Evolutionary conservation across 108 stramenopile genomes (phyloP), one percentile per base, ranked within the genome.

Genomic region (Stephanodiscus minutulus): DNA sequence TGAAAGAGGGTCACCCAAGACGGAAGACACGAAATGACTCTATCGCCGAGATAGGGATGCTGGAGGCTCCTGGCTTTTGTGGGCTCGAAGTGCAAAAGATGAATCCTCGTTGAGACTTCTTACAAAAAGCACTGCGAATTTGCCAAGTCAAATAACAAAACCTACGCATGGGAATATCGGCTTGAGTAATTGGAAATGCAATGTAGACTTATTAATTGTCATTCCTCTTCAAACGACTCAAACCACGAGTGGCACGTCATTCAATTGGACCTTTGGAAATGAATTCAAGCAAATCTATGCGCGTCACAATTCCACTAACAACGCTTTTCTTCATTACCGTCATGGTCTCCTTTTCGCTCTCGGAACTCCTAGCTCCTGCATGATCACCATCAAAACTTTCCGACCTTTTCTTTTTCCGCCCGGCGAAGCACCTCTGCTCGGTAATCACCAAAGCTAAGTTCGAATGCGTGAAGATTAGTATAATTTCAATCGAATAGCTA

Each of bases 391-490:
- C 70, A 46, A 59, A 68, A 7, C 67, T 37, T 31, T 43, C 39
- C n/a, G 36, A 61, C 27, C 50, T 44, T 53, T 79, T 82, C 35
- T 78, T 77, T 41, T 75, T 77, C 46, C 74, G 81, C 7, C 76
- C 84, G 20, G 81, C 75, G 74, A 85, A 95, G 61, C 88, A 92
- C 41, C 91, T 62, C 77, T 97, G 96, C 61, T 91, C 88, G 11
- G 87, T 85, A 25, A 92, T 83, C 22, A 97, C 88, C 46, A 97
- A 82, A n/a, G 88, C 73, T 74, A 48, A 59, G n/a, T 55, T 41
- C 10, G 37, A 28, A 28, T 55, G 15, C 24, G 24, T 15, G 25
- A 22, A 28, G 13, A 56, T 31, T 0, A 31, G 29, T 33, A 15
- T 29, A 15, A 56, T 27, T n/a, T 31, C 15, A 28, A 12, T 11